Base-by-base conservation (phyloP, 2,329 filamentous ascomycete genomes). In the Colletotrichum sp. region DNA sequence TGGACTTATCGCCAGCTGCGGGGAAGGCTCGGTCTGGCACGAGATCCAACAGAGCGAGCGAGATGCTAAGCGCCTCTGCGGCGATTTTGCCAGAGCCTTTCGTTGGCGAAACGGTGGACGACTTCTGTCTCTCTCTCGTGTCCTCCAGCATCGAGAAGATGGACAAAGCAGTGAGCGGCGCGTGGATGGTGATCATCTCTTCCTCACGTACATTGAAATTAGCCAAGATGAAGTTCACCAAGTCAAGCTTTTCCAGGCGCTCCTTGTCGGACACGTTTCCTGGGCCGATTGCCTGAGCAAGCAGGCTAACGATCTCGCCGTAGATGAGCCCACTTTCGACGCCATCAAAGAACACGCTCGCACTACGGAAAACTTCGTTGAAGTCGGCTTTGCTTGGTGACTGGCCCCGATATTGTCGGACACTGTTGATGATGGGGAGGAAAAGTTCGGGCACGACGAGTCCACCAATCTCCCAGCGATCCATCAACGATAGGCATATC, bases 131-230 rank as follows among this genome's bases (percentile, higher is more conserved):
- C 75, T 85, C 85, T 74, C 85, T 87, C 4, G 86, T 84, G 72
- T 93, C 87, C 80, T 92, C 86, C 57, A 93, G 85, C 91, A 91
- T 93, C 78, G 86, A 87, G 36, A 89, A 85, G 30, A 94, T 87
- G 5, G 93, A 91, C n/a, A 98, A 84, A 4, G 92, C 90, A 69
- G 94, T 90, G 32, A 98, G 85, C 39, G 96, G 96, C 34, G 96
- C 94, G 84, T 99, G 96, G 26, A 95, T 87, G 3, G 94, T 92
- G 18, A 98, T 85, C 96, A 99, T 99, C 82, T 99, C 98, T 83
- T 99, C 97, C 84, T 99, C 97, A 69, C 93, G 92, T 66, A 99
- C 91, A 83, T 98, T 99, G 88, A 99, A 99, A 79, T 96, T 94
- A 7, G 91, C 86, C 78, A 98, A 86, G 71, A 98, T 93, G 83